Evolutionary conservation across 129 eudicot genomes (phyloP).

Genomic region (Saussurea involucrata): DNA sequence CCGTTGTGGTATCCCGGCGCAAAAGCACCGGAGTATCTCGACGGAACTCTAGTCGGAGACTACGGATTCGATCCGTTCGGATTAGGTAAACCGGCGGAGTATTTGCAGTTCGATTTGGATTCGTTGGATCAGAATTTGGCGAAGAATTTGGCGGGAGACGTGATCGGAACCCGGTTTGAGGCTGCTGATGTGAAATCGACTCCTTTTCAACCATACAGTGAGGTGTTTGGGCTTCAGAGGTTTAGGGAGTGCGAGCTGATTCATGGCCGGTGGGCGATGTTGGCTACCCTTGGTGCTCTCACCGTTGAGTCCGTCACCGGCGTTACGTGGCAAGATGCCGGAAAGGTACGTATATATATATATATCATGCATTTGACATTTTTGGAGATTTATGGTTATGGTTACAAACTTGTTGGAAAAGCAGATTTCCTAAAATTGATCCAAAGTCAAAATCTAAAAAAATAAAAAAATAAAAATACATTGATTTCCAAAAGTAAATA

Average conservation of each 20-base stretch:
- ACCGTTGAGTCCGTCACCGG: conserved; percentile 94
- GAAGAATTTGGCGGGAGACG: conserved; percentile 68
- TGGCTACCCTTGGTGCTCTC: conserved; percentile 88
- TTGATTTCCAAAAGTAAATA: no score
- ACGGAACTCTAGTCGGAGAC: conserved; percentile 81
- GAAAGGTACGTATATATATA: conserved; percentile 47
- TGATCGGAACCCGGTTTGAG: conserved; percentile 84
- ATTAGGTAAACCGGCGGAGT: conserved; percentile 84
- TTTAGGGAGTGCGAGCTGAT: conserved; percentile 95
- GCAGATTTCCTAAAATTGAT: no score
- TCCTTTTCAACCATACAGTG: conserved; percentile 85
- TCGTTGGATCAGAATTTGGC: conserved; percentile 89
- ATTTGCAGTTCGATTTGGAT: conserved; percentile 76
- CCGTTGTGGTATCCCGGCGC: conserved; percentile 96
- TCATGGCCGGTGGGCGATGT: conserved; percentile 98
- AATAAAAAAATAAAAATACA: no score
- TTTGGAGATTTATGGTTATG: no score
- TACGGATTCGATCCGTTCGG: conserved; percentile 95
- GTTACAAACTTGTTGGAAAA: no score
- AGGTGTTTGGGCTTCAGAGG: conserved; percentile 92
- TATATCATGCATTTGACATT: no score
- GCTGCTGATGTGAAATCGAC: conserved; percentile 62
- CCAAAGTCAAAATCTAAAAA: no score
- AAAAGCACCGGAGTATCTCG: conserved; percentile 73
- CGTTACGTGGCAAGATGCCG: conserved; percentile 98